Conservation (phyloP, 1,139 yeast species). For the Ashbya aceris region DNA sequence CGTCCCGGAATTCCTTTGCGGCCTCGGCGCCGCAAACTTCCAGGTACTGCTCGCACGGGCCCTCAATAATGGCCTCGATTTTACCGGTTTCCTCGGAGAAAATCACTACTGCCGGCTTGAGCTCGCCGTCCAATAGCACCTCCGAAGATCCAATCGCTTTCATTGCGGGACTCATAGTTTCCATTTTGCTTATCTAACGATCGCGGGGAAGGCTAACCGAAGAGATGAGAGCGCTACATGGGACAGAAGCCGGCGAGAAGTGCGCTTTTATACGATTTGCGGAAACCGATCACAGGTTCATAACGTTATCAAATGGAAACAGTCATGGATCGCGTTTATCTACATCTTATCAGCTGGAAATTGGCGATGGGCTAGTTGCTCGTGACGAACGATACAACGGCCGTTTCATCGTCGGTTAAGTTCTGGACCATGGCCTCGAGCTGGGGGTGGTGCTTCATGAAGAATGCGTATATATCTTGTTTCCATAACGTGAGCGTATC, state of each 20-base stretch:
- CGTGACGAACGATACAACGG: neutral
- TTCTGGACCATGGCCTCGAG: neutral
- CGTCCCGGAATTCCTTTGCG: conserved; percentile 42
- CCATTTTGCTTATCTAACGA: too few species aligned
- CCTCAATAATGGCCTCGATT: conserved; percentile 41
- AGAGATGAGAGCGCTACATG: too few species aligned
- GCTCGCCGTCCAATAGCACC: conserved; percentile 47
- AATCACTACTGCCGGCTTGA: conserved; percentile 59
- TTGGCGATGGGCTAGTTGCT: neutral
- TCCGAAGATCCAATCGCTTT: conserved; percentile 56
- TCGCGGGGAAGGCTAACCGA: too few species aligned
- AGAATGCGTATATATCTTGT: neutral
- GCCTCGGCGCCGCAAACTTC: conserved; percentile 26
- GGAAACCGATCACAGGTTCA: too few species aligned
- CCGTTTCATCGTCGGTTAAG: neutral
- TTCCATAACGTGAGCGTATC: neutral
- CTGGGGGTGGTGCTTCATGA: conserved; percentile 1
- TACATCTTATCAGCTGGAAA: neutral
- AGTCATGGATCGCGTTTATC: neutral
- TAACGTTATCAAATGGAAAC: neutral
- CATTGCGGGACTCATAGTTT: neutral
- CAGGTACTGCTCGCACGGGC: conserved; percentile 30
- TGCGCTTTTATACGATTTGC: too few species aligned
- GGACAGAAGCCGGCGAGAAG: too few species aligned
- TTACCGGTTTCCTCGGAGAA: conserved; percentile 58